Conservation (phyloP, 139 green algal species). For the Raphidocelis subcapitata region DNA sequence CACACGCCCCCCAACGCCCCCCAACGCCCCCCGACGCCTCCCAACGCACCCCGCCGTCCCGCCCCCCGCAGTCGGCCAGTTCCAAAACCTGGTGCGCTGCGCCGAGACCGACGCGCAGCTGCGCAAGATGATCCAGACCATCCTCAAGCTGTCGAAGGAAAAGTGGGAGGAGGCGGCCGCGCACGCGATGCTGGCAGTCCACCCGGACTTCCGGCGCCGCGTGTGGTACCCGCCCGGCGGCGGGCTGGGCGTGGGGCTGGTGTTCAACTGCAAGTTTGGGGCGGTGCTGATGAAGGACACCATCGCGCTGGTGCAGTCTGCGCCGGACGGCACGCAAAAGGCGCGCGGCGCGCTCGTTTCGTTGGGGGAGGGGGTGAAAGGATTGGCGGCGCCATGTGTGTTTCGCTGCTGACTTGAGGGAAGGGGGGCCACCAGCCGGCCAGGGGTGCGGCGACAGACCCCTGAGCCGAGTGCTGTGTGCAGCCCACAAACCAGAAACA, state of each 20-base stretch:
- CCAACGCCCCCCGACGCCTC: not conserved
- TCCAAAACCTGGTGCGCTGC: not conserved
- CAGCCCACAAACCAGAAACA: too few relatives aligned
- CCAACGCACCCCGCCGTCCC: not conserved
- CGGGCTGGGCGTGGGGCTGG: constrained; percentile 18
- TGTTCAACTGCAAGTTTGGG: constrained; percentile 62
- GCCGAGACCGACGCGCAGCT: constrained; percentile 38
- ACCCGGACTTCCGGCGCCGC: constrained; percentile 15
- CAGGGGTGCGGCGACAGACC: too few relatives aligned
- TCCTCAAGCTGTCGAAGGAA: constrained; percentile 25
- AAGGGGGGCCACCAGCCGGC: too few relatives aligned
- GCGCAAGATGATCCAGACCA: constrained; percentile 46
- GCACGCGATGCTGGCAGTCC: constrained; percentile 16
- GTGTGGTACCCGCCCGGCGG: not conserved
- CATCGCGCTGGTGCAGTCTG: constrained; percentile 13
- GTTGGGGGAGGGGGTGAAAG: too few relatives aligned
- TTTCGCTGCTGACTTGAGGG: too few relatives aligned
- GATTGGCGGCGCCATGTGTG: too few relatives aligned
- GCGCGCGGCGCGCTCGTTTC: too few relatives aligned
- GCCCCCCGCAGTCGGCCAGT: not conserved
- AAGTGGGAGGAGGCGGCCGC: constrained; percentile 20
- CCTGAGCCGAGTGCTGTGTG: too few relatives aligned
- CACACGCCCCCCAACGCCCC: not conserved
- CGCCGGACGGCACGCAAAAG: too few relatives aligned
- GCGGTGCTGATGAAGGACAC: constrained; percentile 55